Percentiles rank a stretch among this genome's conserved stretches.
Evolutionary conservation across 2,329 filamentous ascomycete genomes (phyloP).

Genomic region (Diaporthe vaccinii): DNA sequence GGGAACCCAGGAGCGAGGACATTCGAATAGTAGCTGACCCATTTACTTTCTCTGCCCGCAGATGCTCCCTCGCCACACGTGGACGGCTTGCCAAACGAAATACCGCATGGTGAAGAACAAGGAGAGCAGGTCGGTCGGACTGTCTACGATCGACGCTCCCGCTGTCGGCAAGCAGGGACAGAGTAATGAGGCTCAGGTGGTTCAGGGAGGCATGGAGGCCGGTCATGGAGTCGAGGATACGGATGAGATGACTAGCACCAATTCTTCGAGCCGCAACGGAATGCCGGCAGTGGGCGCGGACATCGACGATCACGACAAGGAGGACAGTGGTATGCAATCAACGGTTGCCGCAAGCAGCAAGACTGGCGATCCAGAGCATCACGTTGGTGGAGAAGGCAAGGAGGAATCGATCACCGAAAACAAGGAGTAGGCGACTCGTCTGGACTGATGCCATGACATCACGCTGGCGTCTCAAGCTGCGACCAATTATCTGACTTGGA

Average conservation of each 20-base stretch:
- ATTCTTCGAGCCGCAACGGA: background rate
- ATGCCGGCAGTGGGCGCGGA: background rate
- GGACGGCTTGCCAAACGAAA: background rate
- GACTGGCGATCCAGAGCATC: no score
- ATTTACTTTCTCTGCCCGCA: background rate
- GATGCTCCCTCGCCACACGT: background rate
- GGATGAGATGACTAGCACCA: background rate
- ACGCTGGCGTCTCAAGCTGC: background rate
- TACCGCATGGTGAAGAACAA: background rate
- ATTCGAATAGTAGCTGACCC: background rate
- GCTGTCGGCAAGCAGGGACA: no score
- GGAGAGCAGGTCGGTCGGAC: background rate
- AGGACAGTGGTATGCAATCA: background rate
- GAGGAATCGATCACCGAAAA: no score
- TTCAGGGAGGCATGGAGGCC: background rate
- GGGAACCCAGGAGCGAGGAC: rapidly evolving
- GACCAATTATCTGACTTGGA: background rate
- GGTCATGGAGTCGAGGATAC: rapidly evolving
- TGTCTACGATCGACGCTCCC: background rate
- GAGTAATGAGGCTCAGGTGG: no score
- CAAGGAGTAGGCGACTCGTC: background rate
- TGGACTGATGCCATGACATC: background rate
- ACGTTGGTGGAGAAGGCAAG: background rate
- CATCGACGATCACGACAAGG: no score
- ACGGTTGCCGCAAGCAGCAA: background rate